These are phyloP conservation scores for Angomonas ambiguus DNA, from an alignment of 208 protist genomes.

Conservation along the genomic window DNA sequence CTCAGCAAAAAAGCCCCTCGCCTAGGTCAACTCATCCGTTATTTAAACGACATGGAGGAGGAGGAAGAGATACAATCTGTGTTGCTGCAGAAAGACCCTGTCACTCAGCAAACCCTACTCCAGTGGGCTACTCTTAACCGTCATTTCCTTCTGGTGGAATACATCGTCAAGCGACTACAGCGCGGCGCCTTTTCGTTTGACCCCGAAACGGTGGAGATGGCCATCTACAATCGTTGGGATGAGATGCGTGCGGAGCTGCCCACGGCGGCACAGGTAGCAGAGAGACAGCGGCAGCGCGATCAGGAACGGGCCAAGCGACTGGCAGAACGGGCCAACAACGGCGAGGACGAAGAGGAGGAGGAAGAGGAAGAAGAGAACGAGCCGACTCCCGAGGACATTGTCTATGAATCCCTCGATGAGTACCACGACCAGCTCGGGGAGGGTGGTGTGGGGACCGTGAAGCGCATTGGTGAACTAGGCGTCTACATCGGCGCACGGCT, in stretches of 20 bases:
- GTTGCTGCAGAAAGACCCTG: constrained; percentile 73
- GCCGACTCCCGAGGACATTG: constrained; percentile 77
- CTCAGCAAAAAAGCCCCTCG: constrained; percentile 58
- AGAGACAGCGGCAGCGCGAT: constrained; percentile 66
- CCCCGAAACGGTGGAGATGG: constrained; percentile 57
- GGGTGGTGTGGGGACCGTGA: constrained; percentile 62
- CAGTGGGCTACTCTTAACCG: constrained; percentile 84
- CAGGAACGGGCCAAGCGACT: constrained; percentile 50
- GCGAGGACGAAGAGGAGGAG: constrained; percentile 55
- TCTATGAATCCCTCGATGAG: constrained; percentile 74
- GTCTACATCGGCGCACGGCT: constrained; percentile 68
- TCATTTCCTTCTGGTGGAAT: constrained; percentile 83
- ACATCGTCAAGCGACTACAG: constrained; percentile 74
- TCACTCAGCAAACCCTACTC: constrained; percentile 81
- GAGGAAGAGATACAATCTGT: constrained; percentile 71
- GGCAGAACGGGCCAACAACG: constrained; percentile 34
- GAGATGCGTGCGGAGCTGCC: constrained; percentile 85
- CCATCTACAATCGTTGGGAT: constrained; percentile 75
- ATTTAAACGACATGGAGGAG: constrained; percentile 81
- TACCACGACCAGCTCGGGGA: constrained; percentile 86
- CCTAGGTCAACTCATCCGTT: constrained; percentile 66
- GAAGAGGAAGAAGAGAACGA: constrained; percentile 76
- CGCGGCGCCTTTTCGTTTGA: constrained; percentile 80
- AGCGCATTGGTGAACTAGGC: constrained; percentile 88
- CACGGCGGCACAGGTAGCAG: constrained; percentile 60